These are phyloP conservation scores for Diaporthe velutina DNA, from an alignment of 2,329 filamentous ascomycete species.

Conservation along the genomic window DNA sequence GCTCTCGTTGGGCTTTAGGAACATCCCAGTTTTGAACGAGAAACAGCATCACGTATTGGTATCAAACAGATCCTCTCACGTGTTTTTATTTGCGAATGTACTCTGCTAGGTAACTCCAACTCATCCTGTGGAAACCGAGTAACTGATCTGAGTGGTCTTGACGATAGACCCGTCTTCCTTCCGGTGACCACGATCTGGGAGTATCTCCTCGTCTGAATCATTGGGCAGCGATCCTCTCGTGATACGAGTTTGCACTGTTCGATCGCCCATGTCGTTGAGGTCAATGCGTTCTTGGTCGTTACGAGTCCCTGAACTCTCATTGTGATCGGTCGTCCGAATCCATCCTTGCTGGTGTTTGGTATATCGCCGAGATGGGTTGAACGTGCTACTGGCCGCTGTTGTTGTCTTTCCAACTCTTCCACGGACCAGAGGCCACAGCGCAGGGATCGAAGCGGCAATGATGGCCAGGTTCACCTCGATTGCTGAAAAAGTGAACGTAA, in stretches of 20 bases:
- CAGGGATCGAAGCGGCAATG: constrained; percentile 53
- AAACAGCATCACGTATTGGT: not conserved
- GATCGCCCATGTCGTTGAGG: constrained; percentile 1
- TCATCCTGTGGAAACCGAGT: not conserved
- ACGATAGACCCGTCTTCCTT: not conserved
- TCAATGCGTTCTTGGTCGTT: not conserved
- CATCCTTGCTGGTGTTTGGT: constrained; percentile 4
- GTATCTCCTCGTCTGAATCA: constrained; percentile 9
- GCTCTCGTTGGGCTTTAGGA: too few relatives aligned
- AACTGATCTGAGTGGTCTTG: not conserved
- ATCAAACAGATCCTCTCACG: too few relatives aligned
- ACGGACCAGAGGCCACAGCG: constrained; percentile 53
- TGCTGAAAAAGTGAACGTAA: constrained; percentile 48
- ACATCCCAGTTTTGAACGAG: not conserved
- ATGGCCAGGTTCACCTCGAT: constrained; percentile 56
- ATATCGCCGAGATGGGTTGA: not conserved
- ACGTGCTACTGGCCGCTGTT: not conserved
- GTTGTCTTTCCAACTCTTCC: constrained; percentile 29
- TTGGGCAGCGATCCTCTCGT: not conserved
- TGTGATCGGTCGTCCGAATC: constrained; percentile 3
- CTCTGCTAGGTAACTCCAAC: not conserved
- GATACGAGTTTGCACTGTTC: not conserved
- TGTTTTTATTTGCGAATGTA: too few relatives aligned
- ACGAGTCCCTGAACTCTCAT: not conserved
- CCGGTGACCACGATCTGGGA: too few relatives aligned